Base-by-base conservation (phyloP, 164 flowering plant species). In the Chloranthus sessilifolius region DNA sequence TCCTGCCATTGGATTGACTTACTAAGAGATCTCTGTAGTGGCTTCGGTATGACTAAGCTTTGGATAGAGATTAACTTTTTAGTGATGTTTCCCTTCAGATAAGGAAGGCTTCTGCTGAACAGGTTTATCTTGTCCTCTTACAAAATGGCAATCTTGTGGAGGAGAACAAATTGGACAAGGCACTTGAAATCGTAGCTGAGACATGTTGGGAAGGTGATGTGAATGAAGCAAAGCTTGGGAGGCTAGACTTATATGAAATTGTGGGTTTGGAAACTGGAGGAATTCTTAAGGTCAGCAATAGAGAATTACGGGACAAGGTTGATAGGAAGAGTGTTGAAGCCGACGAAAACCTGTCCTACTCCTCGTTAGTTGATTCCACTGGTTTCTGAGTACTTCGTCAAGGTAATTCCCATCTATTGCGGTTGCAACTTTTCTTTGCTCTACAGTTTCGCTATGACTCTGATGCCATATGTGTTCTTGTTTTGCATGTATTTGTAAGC, bases 201-300 rank as follows among this genome's bases (percentile, higher is more conserved):
- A 79, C 94, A 19, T 81, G 87, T 70, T 88, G 97, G 99, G 99
- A 92, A 31, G 95, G 89, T 47, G 96, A 78, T 45, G 3, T 87
- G 12, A 83, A 81, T 56, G 75, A 61, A 38, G 80, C 83, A 19
- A 86, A 80, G 66, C 70, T 40, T 5, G 73, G 47, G 58, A 74
- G 74, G 52, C 58, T 57, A 52, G 72, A 74, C 48, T 60, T 94
- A 47, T 72, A 46, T 50, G 73, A 72, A 2, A 40, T 76, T 35
- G 82, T 80, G 47, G 81, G 87, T 50, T 30, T 85, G 31, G 86
- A 72, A 25, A n/a, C 50, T 7, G 67, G 56, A 1, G 49, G 33
- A 23, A 50, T 58, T 35, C 5, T 17, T 4, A 68, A 55, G 47
- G 24, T 31, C 11, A 56, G 30, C 3, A 46, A 24, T 51, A 52